Percentiles rank a stretch among this genome's conserved stretches.
Evolutionary conservation across 192 early-diverging fungal genomes (phyloP).

Genomic region (Dissophora globulifera): DNA sequence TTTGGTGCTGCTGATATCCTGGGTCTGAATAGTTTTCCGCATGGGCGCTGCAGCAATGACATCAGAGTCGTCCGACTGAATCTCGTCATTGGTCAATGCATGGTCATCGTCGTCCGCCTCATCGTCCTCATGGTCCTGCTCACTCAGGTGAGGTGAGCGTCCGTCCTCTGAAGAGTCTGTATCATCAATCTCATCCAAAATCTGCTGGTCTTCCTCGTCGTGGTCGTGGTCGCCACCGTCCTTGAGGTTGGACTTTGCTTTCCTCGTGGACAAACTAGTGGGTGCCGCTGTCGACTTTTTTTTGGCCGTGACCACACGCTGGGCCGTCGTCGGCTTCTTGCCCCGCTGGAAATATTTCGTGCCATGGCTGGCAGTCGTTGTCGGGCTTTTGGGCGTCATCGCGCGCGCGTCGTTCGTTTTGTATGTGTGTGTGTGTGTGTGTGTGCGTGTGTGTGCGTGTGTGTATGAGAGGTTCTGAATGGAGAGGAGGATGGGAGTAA

Average conservation of each 20-base stretch:
- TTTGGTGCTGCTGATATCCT: too few species aligned
- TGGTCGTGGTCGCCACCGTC: background rate
- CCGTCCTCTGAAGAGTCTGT: constrained; percentile 20
- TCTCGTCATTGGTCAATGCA: constrained; percentile 12
- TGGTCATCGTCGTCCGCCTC: constrained; percentile 8
- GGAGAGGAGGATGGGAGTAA: too few species aligned
- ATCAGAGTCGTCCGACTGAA: constrained; percentile 20
- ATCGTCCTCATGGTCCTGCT: constrained; percentile 8
- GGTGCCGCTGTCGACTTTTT: background rate
- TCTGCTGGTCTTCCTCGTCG: constrained; percentile 6
- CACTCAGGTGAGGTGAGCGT: background rate
- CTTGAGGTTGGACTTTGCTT: background rate
- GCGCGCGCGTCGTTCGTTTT: too few species aligned
- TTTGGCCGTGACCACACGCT: constrained; percentile 24
- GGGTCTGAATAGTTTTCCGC: background rate
- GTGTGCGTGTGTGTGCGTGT: too few species aligned
- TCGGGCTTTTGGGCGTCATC: constrained; percentile 21
- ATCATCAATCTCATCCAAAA: constrained; percentile 24
- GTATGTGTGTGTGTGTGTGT: too few species aligned
- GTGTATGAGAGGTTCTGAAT: too few species aligned
- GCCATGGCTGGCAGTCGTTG: background rate
- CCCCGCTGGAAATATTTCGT: constrained; percentile 40
- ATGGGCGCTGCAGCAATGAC: constrained; percentile 4
- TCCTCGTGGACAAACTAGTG: background rate
- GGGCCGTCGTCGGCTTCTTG: constrained; percentile 22